Base-by-base conservation (phyloP, 73 alveolate genomes). In the Effrenium voratum region DNA sequence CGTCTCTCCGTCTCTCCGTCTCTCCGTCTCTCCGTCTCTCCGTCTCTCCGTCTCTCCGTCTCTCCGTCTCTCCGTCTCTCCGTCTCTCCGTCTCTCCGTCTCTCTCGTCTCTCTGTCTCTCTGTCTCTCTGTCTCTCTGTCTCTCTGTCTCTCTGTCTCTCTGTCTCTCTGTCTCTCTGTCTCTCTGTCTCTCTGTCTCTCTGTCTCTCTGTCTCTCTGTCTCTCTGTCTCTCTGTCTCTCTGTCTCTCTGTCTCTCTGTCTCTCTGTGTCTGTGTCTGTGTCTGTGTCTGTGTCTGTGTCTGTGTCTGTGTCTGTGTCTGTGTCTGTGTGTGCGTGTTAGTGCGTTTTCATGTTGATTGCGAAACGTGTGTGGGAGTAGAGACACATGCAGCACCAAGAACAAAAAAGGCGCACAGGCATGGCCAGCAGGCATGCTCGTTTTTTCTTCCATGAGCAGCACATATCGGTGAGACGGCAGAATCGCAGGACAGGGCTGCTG, bases 61-160 rank as follows among this genome's bases (percentile, higher is more conserved):
- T 32, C 41, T 68, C 45, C 26, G 81, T 68, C 81, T 68, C 16
- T 32, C 41, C 41, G 81, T 68, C 41, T 68, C 41, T 68, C 44
- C 26, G 81, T 68, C 44, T 68, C 41, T 68, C 41, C 26, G 81
- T 68, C n/a, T n/a, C n/a, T n/a, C n/a, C n/a, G n/a, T n/a, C n/a
- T n/a, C n/a, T n/a, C n/a, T n/a, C n/a, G n/a, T n/a, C n/a, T n/a
- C n/a, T n/a, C n/a, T n/a, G n/a, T n/a, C n/a, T n/a, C n/a, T n/a
- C n/a, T n/a, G n/a, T 16, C 81, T 32, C 41, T 68, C 45, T 68
- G 44, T 68, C 81, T 68, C 81, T 68, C 44, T 68, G 81, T 68
- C 81, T 68, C 44, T 68, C 81, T 68, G 44, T 68, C 44, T 68
- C 44, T 68, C 81, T 68, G 81, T 68, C 81, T 68, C 44, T 68